Percentiles rank a stretch among this genome's conserved stretches.
Conservation (phyloP, 2,329 filamentous ascomycete genomes). For the Lecanicillium sp. region DNA sequence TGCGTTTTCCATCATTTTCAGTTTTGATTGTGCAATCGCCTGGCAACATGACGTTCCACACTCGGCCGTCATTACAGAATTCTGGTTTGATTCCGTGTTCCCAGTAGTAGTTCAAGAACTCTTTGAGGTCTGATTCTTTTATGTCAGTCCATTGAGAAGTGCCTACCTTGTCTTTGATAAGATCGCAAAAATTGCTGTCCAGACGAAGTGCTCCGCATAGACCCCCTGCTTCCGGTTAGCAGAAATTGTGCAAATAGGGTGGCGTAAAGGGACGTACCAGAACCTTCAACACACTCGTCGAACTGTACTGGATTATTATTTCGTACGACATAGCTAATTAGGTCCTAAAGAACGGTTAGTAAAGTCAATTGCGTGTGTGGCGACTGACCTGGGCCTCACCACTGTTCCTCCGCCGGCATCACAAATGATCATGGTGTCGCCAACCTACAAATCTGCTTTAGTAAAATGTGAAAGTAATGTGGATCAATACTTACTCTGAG, state of each 20-base stretch:
- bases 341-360: conserved; percentile 19
- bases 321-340: conserved; percentile 29
- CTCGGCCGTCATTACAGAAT: conserved; percentile 11
- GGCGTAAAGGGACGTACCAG: conserved; percentile 18
- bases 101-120: conserved; percentile 18
- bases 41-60: conserved; percentile 14
- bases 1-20: too few relatives aligned
- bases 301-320: conserved; percentile 18
- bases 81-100: conserved; percentile 21
- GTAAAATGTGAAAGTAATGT: too few relatives aligned
- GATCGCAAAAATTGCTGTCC: too few relatives aligned
- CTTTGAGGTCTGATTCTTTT: background rate
- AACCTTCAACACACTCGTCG: conserved; percentile 27
- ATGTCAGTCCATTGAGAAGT: background rate
- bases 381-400: conserved; percentile 15
- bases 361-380: background rate
- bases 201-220: too few relatives aligned
- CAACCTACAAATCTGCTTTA: conserved; percentile 3
- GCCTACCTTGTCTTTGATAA: too few relatives aligned
- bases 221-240: too few relatives aligned
- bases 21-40: background rate
- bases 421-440: conserved; percentile 22
- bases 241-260: too few relatives aligned
- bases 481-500: too few relatives aligned
- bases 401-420: conserved; percentile 30